A percentile compares a stretch with the other conserved stretches of the same genome.
phyloP scores from a whole-genome alignment of 2,329 filamentous ascomycete genomes.

The Clonostachys rosea region DNA sequence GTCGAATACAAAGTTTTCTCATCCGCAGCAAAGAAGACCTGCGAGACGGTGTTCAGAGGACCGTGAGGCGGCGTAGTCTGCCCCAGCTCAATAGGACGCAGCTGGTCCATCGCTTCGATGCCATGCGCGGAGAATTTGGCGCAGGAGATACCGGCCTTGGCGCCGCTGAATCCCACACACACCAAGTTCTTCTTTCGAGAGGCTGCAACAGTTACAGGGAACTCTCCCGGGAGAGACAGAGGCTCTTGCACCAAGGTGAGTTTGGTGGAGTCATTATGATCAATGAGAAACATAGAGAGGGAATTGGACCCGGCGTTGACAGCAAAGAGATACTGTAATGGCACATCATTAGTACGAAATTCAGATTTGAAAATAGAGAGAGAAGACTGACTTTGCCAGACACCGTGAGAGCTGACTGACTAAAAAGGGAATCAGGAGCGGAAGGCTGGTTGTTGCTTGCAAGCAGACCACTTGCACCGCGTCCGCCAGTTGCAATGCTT shows the following conservation, averaged over 20 bases:
- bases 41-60: slow-evolving; percentile 54
- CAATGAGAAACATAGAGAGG: slow-evolving; percentile 26
- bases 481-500: slow-evolving; percentile 39
- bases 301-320: slow-evolving; percentile 21
- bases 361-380: not conserved
- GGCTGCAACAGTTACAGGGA: slow-evolving; percentile 45
- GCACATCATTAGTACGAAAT: slow-evolving; percentile 1
- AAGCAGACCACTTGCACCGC: slow-evolving; percentile 32
- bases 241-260: slow-evolving; percentile 38
- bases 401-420: slow-evolving; percentile 44
- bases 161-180: slow-evolving; percentile 40
- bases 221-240: slow-evolving; percentile 39
- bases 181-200: slow-evolving; percentile 34
- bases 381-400: slow-evolving; percentile 40
- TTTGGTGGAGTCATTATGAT: slow-evolving; percentile 30
- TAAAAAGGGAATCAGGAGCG: slow-evolving; percentile 43
- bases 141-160: slow-evolving; percentile 38
- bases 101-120: slow-evolving; percentile 34
- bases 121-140: slow-evolving; percentile 26
- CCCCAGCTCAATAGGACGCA: slow-evolving; percentile 40
- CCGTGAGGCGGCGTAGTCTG: slow-evolving; percentile 56
- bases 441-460: slow-evolving; percentile 24
- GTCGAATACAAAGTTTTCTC: slow-evolving; percentile 45
- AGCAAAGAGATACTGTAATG: slow-evolving; percentile 42
- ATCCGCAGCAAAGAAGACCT: slow-evolving; percentile 54